A percentile compares a stretch with the other conserved stretches of the same genome.
phyloP scores from a whole-genome alignment of 768 basidiomycete genomes.

The Rhodotorula babjevae region DNA sequence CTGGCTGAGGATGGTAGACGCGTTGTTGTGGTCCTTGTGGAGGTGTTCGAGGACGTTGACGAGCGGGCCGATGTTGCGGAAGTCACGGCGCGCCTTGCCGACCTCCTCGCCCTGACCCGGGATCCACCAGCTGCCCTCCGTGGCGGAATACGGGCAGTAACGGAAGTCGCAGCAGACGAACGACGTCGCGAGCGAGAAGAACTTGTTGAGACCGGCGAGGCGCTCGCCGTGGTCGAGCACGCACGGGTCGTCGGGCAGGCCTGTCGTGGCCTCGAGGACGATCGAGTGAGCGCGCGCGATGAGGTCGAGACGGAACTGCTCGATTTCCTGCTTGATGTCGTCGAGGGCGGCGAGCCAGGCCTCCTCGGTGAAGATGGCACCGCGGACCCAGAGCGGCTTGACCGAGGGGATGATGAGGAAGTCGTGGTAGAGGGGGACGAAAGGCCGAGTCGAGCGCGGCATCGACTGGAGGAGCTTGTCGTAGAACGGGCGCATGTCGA shows the following conservation, averaged over 20 bases:
- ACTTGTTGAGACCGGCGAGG: neutral
- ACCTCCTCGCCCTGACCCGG: too few relatives aligned
- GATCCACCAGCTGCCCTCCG: too few relatives aligned
- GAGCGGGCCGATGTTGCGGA: neutral
- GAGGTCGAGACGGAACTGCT: neutral
- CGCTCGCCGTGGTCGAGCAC: neutral
- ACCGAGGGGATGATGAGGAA: slow-evolving; percentile 9
- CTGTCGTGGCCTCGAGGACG: neutral
- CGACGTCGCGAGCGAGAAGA: neutral
- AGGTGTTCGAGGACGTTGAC: neutral
- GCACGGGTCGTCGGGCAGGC: neutral
- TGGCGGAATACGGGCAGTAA: too few relatives aligned
- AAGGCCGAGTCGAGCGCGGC: neutral
- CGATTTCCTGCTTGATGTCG: neutral
- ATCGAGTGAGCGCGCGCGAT: too few relatives aligned
- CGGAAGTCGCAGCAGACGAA: neutral
- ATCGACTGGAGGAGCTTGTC: too few relatives aligned
- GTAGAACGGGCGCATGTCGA: slow-evolving; percentile 1
- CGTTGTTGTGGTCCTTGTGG: neutral
- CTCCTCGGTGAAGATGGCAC: too few relatives aligned
- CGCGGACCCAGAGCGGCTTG: slow-evolving; percentile 2
- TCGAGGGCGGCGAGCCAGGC: neutral
- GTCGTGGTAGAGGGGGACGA: slow-evolving; percentile 11
- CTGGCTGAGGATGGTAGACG: too few relatives aligned
- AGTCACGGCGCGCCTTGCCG: neutral